Evolutionary conservation across 2,329 filamentous ascomycete species (phyloP), one percentile per base, ranked within the genome.

Genomic region (Paecilomyces sp.): DNA sequence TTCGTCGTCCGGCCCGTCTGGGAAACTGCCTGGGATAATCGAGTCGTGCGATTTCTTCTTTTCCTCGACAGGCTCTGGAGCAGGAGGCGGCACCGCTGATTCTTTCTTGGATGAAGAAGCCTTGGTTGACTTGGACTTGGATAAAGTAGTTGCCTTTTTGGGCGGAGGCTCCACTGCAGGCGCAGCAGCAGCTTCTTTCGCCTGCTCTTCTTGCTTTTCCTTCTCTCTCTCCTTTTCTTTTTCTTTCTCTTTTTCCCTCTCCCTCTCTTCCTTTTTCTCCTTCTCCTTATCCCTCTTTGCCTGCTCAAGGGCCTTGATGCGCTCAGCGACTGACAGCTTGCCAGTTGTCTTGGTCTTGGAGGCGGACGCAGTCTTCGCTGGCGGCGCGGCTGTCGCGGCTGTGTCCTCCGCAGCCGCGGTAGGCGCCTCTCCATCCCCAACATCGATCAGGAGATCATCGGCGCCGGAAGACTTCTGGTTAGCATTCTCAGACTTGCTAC

Each of bases 1-100:
- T 41, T 81, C 78, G 63, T 79, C 79, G 36, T 80, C 79, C 63
- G 82, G 72, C 11, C 68, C 80, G 55, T 77, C 75, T 25, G 85
- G 85, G 68, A 87, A 87, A 62, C 82, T 82, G 58, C 85, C 85
- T 51, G 85, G 84, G 25, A 28, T 28, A 5, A 85, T 74, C 31
- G 72, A 70, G 57, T 78, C 76, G 57, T 72, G 74, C 11, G 70
- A 71, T 24, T 66, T 73, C 73, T 68, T 76, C 41, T 66, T 67
- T 60, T 69, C 72, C 68, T 68, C 70, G 61, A 66, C 64, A 33
- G 68, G 66, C 52, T 72, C 65, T 15, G 63, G 62, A 22, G 60
- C 50, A 54, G 57, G 47, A 25, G 51, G 24, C 9, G 62, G 64
- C 34, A 59, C 41, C 41, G 52, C 33, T 60, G 57, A 57, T 18